phyloP scores from a whole-genome alignment of 148 eudicot species.

The Chenopodium quinoa region DNA sequence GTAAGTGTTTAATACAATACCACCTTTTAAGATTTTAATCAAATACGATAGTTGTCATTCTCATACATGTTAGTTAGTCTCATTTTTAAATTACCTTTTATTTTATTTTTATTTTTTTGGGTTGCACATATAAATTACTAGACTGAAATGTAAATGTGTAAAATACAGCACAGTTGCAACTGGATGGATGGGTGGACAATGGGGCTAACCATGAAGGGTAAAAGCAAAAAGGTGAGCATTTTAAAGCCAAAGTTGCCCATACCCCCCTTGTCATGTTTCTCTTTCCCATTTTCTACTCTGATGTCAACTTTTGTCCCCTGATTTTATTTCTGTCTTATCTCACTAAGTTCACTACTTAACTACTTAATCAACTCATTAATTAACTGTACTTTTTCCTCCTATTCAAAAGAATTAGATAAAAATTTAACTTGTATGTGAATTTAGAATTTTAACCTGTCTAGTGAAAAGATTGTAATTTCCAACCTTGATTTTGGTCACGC shows the following conservation, averaged over 20 bases:
- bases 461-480: too few species aligned
- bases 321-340: constrained; percentile 29
- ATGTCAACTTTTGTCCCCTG: constrained; percentile 48
- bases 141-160: not conserved
- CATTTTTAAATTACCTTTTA: too few species aligned
- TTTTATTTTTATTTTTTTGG: too few species aligned
- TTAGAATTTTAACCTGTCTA: too few species aligned
- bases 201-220: constrained; percentile 33
- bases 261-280: constrained; percentile 51
- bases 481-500: too few species aligned
- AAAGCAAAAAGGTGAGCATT: constrained; percentile 30
- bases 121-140: too few species aligned
- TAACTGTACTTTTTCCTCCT: not conserved
- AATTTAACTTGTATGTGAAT: too few species aligned
- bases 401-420: too few species aligned
- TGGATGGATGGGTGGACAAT: constrained; percentile 22
- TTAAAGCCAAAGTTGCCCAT: constrained; percentile 47
- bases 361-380: not conserved
- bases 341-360: not conserved
- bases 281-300: constrained; percentile 42
- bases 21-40: too few species aligned
- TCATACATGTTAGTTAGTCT: too few species aligned
- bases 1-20: too few species aligned
- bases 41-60: too few species aligned
- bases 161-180: not conserved